These are phyloP conservation scores for Symbiotaphrina buchneri DNA, from an alignment of 495 filamentous ascomycete species.

Conservation along the genomic window DNA sequence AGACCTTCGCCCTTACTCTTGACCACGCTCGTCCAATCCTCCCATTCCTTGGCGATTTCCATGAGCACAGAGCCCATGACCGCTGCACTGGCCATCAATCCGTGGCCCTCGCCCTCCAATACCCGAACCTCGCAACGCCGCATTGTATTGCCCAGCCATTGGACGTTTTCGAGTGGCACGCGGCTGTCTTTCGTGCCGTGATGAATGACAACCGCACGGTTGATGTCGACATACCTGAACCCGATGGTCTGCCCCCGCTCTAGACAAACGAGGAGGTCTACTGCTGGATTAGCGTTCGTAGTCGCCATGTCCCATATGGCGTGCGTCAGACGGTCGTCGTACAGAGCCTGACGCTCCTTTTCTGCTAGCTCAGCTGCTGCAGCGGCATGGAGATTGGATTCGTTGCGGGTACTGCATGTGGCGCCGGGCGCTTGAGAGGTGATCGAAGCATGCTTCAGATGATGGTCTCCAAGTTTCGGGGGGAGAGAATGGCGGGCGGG, in stretches of 20 bases:
- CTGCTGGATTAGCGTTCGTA: slow-evolving; percentile 75
- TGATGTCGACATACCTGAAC: slow-evolving; percentile 94
- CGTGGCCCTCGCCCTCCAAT: slow-evolving; percentile 82
- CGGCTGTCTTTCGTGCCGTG: slow-evolving; percentile 81
- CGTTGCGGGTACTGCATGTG: slow-evolving; percentile 10
- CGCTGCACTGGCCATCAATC: slow-evolving; percentile 78
- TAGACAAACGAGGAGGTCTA: slow-evolving; percentile 80
- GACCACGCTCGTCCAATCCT: slow-evolving; percentile 59
- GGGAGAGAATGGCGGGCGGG: no score
- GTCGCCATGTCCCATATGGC: slow-evolving; percentile 92
- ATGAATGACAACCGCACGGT: slow-evolving; percentile 71
- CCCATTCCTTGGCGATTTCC: slow-evolving; percentile 89
- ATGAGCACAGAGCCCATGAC: slow-evolving; percentile 88
- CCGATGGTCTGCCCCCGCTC: slow-evolving; percentile 83
- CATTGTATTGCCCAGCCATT: slow-evolving; percentile 91
- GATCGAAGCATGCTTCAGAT: slow-evolving; percentile 12
- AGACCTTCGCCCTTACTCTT: slow-evolving; percentile 20
- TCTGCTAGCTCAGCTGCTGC: slow-evolving; percentile 25
- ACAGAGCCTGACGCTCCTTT: slow-evolving; percentile 52
- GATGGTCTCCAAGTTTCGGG: no score
- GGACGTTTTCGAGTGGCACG: slow-evolving; percentile 85
- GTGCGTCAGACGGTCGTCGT: slow-evolving; percentile 71
- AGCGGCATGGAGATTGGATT: slow-evolving; percentile 21
- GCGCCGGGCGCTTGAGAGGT: slow-evolving; percentile 6
- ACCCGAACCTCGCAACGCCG: slow-evolving; percentile 75